Percentiles rank a stretch among this genome's conserved stretches.
Evolutionary conservation across 1,139 yeast genomes (phyloP).

Genomic region (Candida sojae): DNA sequence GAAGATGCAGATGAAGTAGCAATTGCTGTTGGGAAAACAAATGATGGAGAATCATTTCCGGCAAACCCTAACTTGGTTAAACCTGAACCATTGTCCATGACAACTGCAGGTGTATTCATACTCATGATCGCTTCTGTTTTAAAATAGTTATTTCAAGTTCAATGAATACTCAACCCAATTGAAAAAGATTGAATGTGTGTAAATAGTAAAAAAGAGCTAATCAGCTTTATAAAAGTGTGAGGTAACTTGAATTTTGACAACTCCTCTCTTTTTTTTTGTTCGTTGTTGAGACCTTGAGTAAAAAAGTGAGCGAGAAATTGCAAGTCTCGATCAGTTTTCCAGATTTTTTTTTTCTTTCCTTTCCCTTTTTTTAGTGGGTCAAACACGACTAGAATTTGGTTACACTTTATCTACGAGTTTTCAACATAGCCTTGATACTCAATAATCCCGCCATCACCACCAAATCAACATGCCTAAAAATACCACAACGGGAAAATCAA

Average conservation of each 20-base stretch:
- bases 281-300: too few species aligned
- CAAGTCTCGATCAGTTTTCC: too few species aligned
- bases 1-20: slow-evolving; percentile 64
- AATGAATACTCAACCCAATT: too few species aligned
- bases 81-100: slow-evolving; percentile 99
- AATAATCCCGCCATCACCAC: neutral
- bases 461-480: neutral
- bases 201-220: too few species aligned
- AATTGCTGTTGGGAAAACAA: slow-evolving; percentile 96
- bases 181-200: too few species aligned
- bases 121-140: slow-evolving; percentile 36
- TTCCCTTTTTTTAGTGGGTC: neutral
- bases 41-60: slow-evolving; percentile 97
- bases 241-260: too few species aligned
- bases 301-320: too few species aligned
- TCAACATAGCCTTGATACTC: neutral
- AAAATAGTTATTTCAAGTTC: too few species aligned
- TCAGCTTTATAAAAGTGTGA: too few species aligned
- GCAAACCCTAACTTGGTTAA: slow-evolving; percentile 97
- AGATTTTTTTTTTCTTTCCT: too few species aligned
- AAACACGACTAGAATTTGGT: neutral
- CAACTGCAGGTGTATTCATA: slow-evolving; percentile 87
- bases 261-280: too few species aligned
- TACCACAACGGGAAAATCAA: neutral
- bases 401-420: neutral